Conservation (phyloP, 2,329 filamentous ascomycete species). For the Colletotrichum phormii region DNA sequence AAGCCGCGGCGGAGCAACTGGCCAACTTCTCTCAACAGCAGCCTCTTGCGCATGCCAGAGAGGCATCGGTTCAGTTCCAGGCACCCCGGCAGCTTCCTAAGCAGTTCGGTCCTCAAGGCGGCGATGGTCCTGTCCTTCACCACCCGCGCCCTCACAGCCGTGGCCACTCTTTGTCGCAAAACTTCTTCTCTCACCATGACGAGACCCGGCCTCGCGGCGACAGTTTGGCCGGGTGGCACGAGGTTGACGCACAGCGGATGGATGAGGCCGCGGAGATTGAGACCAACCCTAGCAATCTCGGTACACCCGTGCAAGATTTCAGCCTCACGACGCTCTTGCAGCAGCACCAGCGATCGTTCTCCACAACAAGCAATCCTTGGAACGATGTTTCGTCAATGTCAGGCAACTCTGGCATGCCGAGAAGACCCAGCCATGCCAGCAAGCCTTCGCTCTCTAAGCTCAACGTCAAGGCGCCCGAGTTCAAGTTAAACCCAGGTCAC, state of each 20-base stretch:
- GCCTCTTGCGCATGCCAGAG: slow-evolving; percentile 51
- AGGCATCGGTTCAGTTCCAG: slow-evolving; percentile 61
- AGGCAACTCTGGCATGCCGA: slow-evolving; percentile 46
- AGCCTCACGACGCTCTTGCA: slow-evolving; percentile 57
- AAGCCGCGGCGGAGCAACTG: slow-evolving; percentile 40
- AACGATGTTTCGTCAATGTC: slow-evolving; percentile 59
- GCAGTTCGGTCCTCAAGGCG: slow-evolving; percentile 64
- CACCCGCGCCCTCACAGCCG: slow-evolving; percentile 81
- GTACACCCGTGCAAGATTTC: slow-evolving; percentile 68
- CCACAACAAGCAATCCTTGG: slow-evolving; percentile 73
- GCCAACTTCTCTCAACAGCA: slow-evolving; percentile 20
- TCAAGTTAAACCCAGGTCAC: slow-evolving; percentile 76
- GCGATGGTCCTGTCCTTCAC: slow-evolving; percentile 70
- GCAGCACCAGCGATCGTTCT: slow-evolving; percentile 66
- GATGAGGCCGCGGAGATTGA: slow-evolving; percentile 75
- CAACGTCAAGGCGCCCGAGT: slow-evolving; percentile 90
- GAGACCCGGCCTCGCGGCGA: slow-evolving; percentile 49
- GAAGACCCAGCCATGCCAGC: slow-evolving; percentile 70
- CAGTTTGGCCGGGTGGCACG: slow-evolving; percentile 53
- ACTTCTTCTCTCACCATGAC: slow-evolving; percentile 70
- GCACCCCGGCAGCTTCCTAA: slow-evolving; percentile 63
- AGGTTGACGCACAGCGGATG: slow-evolving; percentile 52
- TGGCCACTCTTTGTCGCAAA: slow-evolving; percentile 77
- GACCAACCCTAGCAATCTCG: slow-evolving; percentile 79
- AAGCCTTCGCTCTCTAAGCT: slow-evolving; percentile 81